These are phyloP conservation scores for Trichosporon faecale DNA, from an alignment of 1,284 basidiomycete species.

Conservation along the genomic window DNA sequence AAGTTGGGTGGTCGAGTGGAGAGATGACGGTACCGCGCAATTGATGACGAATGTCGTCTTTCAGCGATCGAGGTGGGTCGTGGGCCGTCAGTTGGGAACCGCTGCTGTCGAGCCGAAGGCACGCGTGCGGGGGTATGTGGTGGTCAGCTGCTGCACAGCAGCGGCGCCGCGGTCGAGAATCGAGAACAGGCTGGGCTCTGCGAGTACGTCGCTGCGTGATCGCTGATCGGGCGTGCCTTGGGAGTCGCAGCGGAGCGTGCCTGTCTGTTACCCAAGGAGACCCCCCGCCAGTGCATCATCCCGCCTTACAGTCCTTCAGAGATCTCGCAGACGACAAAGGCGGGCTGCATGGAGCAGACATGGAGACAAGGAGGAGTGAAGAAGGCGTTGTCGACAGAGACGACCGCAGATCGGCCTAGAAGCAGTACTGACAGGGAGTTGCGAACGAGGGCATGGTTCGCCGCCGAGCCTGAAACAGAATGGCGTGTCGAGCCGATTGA, in stretches of 20 bases:
- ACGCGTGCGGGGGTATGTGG: background rate
- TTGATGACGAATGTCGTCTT: background rate
- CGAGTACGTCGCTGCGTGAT: background rate
- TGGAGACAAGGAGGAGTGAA: no score
- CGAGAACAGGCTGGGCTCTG: background rate
- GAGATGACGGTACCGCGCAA: background rate
- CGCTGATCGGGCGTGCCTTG: background rate
- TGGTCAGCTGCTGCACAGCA: background rate
- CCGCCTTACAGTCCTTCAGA: background rate
- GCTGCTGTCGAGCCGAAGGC: background rate
- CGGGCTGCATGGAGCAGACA: no score
- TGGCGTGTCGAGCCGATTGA: background rate
- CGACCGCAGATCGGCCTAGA: background rate
- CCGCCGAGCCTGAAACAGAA: background rate
- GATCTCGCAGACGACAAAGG: no score
- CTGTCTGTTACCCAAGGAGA: background rate
- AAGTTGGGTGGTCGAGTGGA: background rate
- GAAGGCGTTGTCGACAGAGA: background rate
- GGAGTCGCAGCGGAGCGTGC: background rate
- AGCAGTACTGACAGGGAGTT: background rate
- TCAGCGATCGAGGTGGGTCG: background rate
- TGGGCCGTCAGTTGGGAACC: background rate
- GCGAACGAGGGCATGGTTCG: background rate
- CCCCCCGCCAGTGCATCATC: background rate
- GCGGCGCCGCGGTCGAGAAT: background rate